Base-by-base conservation (phyloP, 2,329 filamentous ascomycete genomes). In the Biscogniauxia sp. region DNA sequence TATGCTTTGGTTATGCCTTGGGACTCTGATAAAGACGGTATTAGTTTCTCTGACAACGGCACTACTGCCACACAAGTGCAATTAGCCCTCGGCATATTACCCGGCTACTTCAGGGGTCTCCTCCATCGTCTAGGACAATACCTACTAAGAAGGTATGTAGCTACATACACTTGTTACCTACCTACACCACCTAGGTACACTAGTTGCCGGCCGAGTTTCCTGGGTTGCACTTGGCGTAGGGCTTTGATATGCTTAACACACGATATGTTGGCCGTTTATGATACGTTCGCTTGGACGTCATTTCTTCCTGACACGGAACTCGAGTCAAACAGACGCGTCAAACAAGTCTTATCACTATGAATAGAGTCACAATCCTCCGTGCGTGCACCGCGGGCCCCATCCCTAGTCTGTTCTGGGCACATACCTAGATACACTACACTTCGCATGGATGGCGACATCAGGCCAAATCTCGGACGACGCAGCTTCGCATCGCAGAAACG, bases 211-310 rank as follows among this genome's bases (percentile, higher is more conserved):
- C 51, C 15, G 51, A 5, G 3, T 28, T 26, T 11, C 51, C 51
- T 26, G 23, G 23, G 15, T 53, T 7, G 51, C 32, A 32, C 52
- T 32, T 32, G 32, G 26, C 25, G 26, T 32, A n/a, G 37, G 5
- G 37, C 37, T 45, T 45, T 45, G 37, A 54, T 26, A 32, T 54
- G 32, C 25, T 19, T 20, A n/a, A 32, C 25, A 54, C 25, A 32
- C 32, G 52, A 54, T 19, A 54, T 54, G 26, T 32, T 32, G 23
- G 23, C 52, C 52, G 23, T 41, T 20, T 53, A 41, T 51, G 32
- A n/a, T 32, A 58, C 37, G 51, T 26, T 54, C 57, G 57, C 57
- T 54, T 58, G 51, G 57, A 58, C 57, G 41, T 51, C 52, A 55
- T 58, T 55, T 54, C 25, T 51, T 23, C n/a, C 51, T 58, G 32